Evolutionary conservation across 2,329 filamentous ascomycete genomes (phyloP).

Genomic region (Colletotrichum spinosum): DNA sequence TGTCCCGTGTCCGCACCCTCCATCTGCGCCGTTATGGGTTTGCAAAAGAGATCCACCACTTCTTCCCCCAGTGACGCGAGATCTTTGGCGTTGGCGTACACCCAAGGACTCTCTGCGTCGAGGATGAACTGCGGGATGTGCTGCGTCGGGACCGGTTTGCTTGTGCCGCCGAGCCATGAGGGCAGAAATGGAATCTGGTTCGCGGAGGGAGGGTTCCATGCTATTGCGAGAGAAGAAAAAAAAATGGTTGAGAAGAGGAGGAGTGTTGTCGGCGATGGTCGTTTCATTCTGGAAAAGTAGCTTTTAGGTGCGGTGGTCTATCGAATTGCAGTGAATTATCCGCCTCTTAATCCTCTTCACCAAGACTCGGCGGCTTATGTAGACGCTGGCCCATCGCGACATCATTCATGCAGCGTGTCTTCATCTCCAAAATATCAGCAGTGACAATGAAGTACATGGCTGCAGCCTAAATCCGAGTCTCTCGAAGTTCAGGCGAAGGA

Average conservation of each 20-base stretch:
- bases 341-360: too few relatives aligned
- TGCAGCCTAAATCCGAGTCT: too few relatives aligned
- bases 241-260: neutral
- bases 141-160: neutral
- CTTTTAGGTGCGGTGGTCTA: neutral
- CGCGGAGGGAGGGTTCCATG: slow-evolving; percentile 2
- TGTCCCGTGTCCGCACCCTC: neutral
- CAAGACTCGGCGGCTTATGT: too few relatives aligned
- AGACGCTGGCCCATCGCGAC: too few relatives aligned
- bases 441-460: too few relatives aligned
- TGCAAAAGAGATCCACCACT: too few relatives aligned
- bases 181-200: slow-evolving; percentile 1
- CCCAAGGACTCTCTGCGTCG: neutral
- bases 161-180: slow-evolving; percentile 4
- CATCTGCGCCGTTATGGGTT: too few relatives aligned
- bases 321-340: neutral
- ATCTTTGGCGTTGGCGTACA: neutral
- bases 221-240: slow-evolving; percentile 3
- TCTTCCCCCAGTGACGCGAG: neutral
- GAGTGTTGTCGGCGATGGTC: neutral
- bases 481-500: neutral
- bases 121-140: slow-evolving; percentile 22
- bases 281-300: neutral
- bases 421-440: too few relatives aligned
- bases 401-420: neutral